phyloP scores from a whole-genome alignment of 768 basidiomycete genomes.

The Brasilioporus rufonigricans region DNA sequence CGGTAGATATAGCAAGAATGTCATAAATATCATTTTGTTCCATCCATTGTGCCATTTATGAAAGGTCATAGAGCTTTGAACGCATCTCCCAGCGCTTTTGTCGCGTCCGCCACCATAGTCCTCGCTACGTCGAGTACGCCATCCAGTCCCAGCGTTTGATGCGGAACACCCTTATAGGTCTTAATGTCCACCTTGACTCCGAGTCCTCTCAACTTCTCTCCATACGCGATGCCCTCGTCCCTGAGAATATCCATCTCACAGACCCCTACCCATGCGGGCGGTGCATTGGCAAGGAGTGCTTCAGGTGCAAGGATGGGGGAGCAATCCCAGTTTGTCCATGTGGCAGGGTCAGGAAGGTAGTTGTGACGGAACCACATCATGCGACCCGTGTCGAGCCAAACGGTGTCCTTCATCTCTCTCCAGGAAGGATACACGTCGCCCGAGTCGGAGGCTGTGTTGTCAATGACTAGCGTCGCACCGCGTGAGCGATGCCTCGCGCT shows the following conservation, averaged over 20 bases:
- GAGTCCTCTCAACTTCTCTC: slow-evolving; percentile 48
- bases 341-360: slow-evolving; percentile 61
- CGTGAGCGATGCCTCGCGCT: neutral
- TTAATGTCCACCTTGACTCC: slow-evolving; percentile 55
- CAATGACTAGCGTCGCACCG: slow-evolving; percentile 40
- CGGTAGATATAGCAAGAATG: slow-evolving; percentile 24
- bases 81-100: slow-evolving; percentile 17
- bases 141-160: slow-evolving; percentile 72
- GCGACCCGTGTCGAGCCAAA: slow-evolving; percentile 56
- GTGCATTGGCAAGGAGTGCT: slow-evolving; percentile 47
- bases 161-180: slow-evolving; percentile 58
- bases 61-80: slow-evolving; percentile 8
- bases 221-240: slow-evolving; percentile 66
- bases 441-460: slow-evolving; percentile 58
- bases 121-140: slow-evolving; percentile 31
- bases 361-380: slow-evolving; percentile 72
- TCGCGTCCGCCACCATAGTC: slow-evolving; percentile 21
- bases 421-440: slow-evolving; percentile 45
- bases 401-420: slow-evolving; percentile 54
- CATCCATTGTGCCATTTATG: neutral
- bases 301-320: slow-evolving; percentile 71
- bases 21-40: slow-evolving; percentile 14
- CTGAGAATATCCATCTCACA: slow-evolving; percentile 65
- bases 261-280: slow-evolving; percentile 60
- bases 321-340: slow-evolving; percentile 63